Evolutionary conservation across 208 protist species (phyloP).

Genomic region (Herpetomonas samuelpessoai): DNA sequence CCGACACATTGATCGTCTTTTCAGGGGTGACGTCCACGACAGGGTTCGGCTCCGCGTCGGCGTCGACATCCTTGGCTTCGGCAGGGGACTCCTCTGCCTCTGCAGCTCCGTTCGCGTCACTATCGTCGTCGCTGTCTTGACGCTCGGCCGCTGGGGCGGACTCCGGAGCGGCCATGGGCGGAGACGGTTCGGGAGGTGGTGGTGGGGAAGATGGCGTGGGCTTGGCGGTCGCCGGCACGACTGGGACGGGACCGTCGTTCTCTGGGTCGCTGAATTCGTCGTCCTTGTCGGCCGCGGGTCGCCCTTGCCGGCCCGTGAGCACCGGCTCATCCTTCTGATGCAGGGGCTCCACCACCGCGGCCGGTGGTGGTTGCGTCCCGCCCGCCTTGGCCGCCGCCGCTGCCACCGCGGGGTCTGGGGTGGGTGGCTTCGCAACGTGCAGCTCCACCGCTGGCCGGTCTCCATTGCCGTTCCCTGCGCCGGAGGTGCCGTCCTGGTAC

Average conservation of each 20-base stretch:
- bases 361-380: no score
- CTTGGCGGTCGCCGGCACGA: no score
- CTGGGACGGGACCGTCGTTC: no score
- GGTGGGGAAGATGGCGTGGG: no score
- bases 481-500: constrained; percentile 1
- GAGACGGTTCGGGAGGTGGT: no score
- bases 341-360: no score
- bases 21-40: background rate
- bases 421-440: background rate
- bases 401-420: background rate
- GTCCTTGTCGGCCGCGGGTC: background rate
- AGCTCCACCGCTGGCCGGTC: background rate
- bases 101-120: background rate
- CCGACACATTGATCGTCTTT: background rate
- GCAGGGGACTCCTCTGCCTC: background rate
- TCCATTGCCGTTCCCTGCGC: background rate
- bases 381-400: no score
- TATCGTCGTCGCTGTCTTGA: background rate
- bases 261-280: background rate
- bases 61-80: background rate
- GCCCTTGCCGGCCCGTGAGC: background rate
- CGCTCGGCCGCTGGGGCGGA: no score
- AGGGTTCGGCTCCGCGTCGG: background rate
- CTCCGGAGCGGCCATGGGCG: background rate
- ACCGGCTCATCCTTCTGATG: no score